A percentile compares a stretch with the other conserved stretches of the same genome.
Evolutionary conservation across 129 eudicot species (phyloP).

Genomic region (Silybum marianum): DNA sequence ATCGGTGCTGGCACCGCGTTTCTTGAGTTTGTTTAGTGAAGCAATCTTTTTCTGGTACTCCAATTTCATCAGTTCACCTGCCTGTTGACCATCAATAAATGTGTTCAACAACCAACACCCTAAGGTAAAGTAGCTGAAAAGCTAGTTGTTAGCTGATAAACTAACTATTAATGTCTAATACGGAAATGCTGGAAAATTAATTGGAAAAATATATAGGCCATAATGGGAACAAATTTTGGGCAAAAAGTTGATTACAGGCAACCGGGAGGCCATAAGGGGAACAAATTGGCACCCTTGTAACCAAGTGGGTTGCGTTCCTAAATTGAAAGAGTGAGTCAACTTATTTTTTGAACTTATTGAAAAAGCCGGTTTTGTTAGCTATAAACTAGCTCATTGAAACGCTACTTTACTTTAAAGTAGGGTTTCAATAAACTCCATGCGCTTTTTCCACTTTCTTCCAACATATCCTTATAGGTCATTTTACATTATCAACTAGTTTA

Average conservation of each 20-base stretch:
- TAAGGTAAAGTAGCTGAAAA: not conserved
- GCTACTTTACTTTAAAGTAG: not conserved
- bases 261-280: not conserved
- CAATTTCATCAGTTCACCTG: constrained; percentile 91
- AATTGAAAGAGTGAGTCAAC: not conserved
- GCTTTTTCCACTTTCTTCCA: not conserved
- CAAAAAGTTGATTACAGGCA: too few species aligned
- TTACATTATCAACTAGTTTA: not conserved
- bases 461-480: not conserved
- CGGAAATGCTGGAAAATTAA: not conserved
- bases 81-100: constrained; percentile 53
- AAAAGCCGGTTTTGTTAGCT: not conserved
- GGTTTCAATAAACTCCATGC: not conserved
- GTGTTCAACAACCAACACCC: constrained; percentile 16
- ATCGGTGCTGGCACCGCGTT: constrained; percentile 74
- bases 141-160: not conserved
- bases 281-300: not conserved
- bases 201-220: not conserved
- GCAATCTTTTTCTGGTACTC: constrained; percentile 90
- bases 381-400: not conserved
- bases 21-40: constrained; percentile 78
- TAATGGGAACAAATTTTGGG: not conserved
- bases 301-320: not conserved
- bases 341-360: not conserved
- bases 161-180: too few species aligned